Percentiles rank a stretch among this genome's conserved stretches.
Conservation (phyloP, 2,329 filamentous ascomycete species). For the Plenodomus tracheiphilus region DNA sequence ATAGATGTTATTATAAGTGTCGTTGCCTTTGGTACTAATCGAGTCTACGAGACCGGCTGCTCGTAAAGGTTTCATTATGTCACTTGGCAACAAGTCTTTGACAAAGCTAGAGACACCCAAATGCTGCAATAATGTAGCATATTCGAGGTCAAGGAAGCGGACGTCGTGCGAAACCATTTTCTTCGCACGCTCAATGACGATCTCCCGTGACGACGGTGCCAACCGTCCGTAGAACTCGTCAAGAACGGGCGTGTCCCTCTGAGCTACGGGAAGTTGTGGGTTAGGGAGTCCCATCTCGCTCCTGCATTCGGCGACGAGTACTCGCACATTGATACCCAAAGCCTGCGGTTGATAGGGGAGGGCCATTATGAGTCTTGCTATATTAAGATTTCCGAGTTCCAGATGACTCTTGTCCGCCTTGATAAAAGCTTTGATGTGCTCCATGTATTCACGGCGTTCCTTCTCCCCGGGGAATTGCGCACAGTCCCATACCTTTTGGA, state of each 20-base stretch:
- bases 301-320: constrained; percentile 12
- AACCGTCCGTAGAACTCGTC: constrained; percentile 29
- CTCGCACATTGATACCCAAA: constrained; percentile 19
- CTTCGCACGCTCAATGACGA: constrained; percentile 19
- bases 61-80: constrained; percentile 28
- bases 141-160: constrained; percentile 12
- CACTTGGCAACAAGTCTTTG: constrained; percentile 27
- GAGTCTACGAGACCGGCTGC: constrained; percentile 19
- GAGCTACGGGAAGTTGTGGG: constrained; percentile 2
- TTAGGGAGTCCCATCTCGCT: constrained; percentile 5
- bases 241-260: not conserved
- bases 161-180: constrained; percentile 19
- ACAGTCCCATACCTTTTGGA: constrained; percentile 13
- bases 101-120: constrained; percentile 19
- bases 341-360: constrained; percentile 10
- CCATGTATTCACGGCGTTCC: constrained; percentile 19
- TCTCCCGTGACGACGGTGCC: constrained; percentile 12
- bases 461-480: constrained; percentile 23
- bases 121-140: constrained; percentile 10
- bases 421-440: constrained; percentile 19
- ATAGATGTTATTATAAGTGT: not conserved
- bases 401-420: constrained; percentile 2
- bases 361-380: constrained; percentile 6
- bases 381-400: not conserved
- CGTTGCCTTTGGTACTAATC: constrained; percentile 9